These are phyloP conservation scores for Singerocomus rubriflavus DNA, from an alignment of 1,284 basidiomycete species.

Conservation along the genomic window DNA sequence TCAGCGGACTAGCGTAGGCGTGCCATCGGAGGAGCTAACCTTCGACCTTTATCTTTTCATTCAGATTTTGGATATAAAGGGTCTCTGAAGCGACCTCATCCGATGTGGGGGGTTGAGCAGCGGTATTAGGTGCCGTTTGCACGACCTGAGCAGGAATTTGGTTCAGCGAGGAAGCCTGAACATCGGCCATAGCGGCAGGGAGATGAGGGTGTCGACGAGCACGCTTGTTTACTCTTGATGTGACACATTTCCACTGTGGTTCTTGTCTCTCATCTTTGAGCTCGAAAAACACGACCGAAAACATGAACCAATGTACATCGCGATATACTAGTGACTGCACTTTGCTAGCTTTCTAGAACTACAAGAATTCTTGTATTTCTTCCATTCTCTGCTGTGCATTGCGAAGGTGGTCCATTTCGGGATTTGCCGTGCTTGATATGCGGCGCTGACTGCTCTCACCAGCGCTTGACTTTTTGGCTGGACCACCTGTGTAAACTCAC, in stretches of 20 bases:
- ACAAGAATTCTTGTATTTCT: neutral
- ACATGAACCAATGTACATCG: neutral
- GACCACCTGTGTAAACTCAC: slow-evolving; percentile 9
- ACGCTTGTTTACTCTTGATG: slow-evolving; percentile 13
- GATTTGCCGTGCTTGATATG: slow-evolving; percentile 19
- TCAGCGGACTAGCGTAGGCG: slow-evolving; percentile 9
- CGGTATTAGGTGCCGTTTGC: slow-evolving; percentile 28
- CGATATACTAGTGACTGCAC: neutral
- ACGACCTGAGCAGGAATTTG: slow-evolving; percentile 39
- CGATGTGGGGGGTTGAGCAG: slow-evolving; percentile 34
- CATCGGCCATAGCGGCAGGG: slow-evolving; percentile 31
- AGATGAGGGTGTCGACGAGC: neutral
- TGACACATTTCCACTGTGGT: slow-evolving; percentile 19
- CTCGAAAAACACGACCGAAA: neutral
- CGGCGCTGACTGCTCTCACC: slow-evolving; percentile 1
- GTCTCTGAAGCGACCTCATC: slow-evolving; percentile 71
- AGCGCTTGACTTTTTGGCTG: slow-evolving; percentile 18
- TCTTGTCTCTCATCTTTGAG: neutral
- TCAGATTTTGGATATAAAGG: slow-evolving; percentile 95
- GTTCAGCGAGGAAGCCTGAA: slow-evolving; percentile 29
- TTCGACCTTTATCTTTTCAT: slow-evolving; percentile 91
- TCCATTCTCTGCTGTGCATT: neutral
- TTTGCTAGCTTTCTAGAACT: neutral
- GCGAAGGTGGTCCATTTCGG: slow-evolving; percentile 12
- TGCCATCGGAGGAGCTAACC: slow-evolving; percentile 43